phyloP scores from a whole-genome alignment of 805 yeast genomes.

The Candida ponderosae region DNA sequence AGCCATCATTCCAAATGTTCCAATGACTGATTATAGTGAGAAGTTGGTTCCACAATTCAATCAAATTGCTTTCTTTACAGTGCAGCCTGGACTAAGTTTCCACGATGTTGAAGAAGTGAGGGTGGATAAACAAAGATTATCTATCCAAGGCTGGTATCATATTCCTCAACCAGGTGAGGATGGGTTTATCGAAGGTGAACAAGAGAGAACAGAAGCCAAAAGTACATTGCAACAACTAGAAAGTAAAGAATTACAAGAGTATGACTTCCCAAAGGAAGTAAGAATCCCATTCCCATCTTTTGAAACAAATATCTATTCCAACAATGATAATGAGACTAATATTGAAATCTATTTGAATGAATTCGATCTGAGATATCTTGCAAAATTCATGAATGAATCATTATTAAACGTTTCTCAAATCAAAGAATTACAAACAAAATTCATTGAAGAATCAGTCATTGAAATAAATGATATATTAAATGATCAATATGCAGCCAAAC shows the following conservation, averaged over 20 bases:
- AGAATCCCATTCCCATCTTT: conserved; percentile 34
- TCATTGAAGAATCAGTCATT: conserved; percentile 61
- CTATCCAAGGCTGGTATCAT: conserved; percentile 99
- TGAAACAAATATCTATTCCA: conserved; percentile 26
- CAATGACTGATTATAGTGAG: conserved; percentile 63
- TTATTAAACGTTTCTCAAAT: conserved; percentile 36
- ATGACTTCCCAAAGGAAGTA: conserved; percentile 68
- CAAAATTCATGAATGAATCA: conserved; percentile 46
- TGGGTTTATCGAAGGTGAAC: conserved; percentile 78
- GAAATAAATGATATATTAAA: conserved; percentile 60
- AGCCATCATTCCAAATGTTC: conserved; percentile 82
- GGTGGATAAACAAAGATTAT: conserved; percentile 82
- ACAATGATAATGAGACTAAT: conserved; percentile 11
- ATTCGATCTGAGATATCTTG: conserved; percentile 42
- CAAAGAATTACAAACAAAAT: conserved; percentile 36
- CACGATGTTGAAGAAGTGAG: conserved; percentile 98
- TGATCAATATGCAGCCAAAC: conserved; percentile 37
- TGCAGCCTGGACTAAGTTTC: conserved; percentile 92
- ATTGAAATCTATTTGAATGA: conserved; percentile 17
- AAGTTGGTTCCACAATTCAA: conserved; percentile 88
- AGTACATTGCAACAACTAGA: conserved; percentile 77
- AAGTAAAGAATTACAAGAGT: conserved; percentile 67
- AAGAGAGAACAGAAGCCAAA: conserved; percentile 64
- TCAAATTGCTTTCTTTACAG: conserved; percentile 92
- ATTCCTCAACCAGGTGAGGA: conserved; percentile 91